Percentiles rank a stretch among this genome's conserved stretches.
These are phyloP conservation scores for Domatiomyces globalis DNA, from an alignment of 2,329 filamentous ascomycete genomes.

Conservation along the genomic window DNA sequence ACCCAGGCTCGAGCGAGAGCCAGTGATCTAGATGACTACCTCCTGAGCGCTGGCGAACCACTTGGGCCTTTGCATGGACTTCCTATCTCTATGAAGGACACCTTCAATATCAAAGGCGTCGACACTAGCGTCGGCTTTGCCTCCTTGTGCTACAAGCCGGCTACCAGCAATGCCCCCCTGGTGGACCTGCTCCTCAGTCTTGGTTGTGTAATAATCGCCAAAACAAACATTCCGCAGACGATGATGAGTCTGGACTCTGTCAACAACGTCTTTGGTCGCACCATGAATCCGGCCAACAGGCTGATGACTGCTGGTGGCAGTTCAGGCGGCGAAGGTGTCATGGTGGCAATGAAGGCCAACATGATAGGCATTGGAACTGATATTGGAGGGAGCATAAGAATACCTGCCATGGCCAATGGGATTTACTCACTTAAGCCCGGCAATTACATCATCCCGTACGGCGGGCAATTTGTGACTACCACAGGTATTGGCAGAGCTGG, in stretches of 20 bases:
- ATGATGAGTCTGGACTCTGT: constrained; percentile 42
- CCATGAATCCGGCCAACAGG: constrained; percentile 49
- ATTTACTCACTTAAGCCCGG: constrained; percentile 40
- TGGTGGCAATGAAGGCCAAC: constrained; percentile 45
- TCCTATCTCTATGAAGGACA: constrained; percentile 25
- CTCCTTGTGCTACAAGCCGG: constrained; percentile 46
- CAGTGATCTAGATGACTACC: constrained; percentile 24
- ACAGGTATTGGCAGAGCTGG: constrained; percentile 36
- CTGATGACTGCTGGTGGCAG: constrained; percentile 49
- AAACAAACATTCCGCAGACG: constrained; percentile 54
- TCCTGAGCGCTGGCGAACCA: constrained; percentile 19
- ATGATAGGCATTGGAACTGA: constrained; percentile 51
- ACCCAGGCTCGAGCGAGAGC: constrained; percentile 25
- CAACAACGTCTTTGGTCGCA: constrained; percentile 45
- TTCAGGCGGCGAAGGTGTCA: constrained; percentile 50
- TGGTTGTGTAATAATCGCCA: constrained; percentile 54
- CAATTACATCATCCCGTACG: constrained; percentile 35
- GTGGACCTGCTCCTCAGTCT: constrained; percentile 44
- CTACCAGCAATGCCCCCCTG: constrained; percentile 40
- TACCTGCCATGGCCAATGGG: constrained; percentile 38
- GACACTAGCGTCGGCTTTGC: constrained; percentile 45
- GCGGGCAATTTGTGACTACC: constrained; percentile 36
- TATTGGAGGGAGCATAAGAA: constrained; percentile 35
- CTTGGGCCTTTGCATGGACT: constrained; percentile 28
- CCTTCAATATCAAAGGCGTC: constrained; percentile 31